Base-by-base conservation (phyloP, 1,284 basidiomycete species). In the Ceratobasidium sp. region DNA sequence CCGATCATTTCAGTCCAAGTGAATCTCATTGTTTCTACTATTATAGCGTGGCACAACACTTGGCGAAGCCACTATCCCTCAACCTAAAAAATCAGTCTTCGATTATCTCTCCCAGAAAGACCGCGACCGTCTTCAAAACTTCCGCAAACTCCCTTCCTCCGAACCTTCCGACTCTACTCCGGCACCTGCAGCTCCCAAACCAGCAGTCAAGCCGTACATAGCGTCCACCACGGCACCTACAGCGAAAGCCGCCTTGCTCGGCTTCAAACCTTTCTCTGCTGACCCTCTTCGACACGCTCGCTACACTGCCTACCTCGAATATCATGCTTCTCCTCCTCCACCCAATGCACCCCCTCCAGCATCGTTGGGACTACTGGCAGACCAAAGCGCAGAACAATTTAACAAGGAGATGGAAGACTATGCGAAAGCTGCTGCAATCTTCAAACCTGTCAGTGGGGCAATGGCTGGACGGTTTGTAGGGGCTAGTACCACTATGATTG, bases 401-500 rank as follows among this genome's bases (percentile, higher is more conserved):
- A 89, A 91, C 77, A 89, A 90, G 75, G 97, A 99, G 81, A 83
- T 98, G 38, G 84, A 85, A 50, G 94, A 96, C 75, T 99, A 96
- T 77, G 88, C 91, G 0, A 92, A 95, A 78, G 88, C 93, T 0
- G 98, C 97, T 0, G 84, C 87, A 30, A 89, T 98, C 32, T 98
- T 98, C 83, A 94, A 95, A 77, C 97, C 97, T 0, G 90, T 97
- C 79, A 91, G 91, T 0, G 93, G 90, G 18, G 93, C 94, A 26
- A 98, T 99, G 93, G 94, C 95, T 0, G 91, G 89, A 21, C 87
- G 97, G 6, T 99, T 99, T 81, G 95, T 93, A 1, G 91, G 88
- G 71, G 92, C 92, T 0, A 52, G 38, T 41, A 85, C 87, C 5
- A 84, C 89, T 73, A 78, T 92, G 62, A 87, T 92, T 76, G 77